Evolutionary conservation across 768 basidiomycete species (phyloP), one percentile per base, ranked within the genome.

Genomic region (Hygrophoropsis aurantiaca): DNA sequence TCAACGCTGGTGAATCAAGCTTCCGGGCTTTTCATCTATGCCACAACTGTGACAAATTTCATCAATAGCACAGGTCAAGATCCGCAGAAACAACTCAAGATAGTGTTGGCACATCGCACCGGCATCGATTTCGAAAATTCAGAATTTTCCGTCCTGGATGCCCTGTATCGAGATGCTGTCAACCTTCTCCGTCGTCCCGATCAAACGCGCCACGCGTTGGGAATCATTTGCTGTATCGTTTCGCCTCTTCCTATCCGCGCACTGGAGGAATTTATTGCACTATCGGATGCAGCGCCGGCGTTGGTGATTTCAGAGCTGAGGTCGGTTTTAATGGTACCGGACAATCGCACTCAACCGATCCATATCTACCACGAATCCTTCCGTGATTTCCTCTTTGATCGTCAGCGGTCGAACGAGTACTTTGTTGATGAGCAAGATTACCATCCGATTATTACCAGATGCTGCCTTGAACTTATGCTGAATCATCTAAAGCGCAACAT

Each of bases 41-140:
- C 64, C 20, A 53, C 58, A 8, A 64, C 64, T 2, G 56, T 65
- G 25, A 46, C 65, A 34, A 59, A 57, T 34, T 62, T 58, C 32
- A 47, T 64, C 9, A 46, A 49, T 16, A 40, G 43, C 35, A 41
- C 36, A 11, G 47, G 56, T 16, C 35, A 43, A 21, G 53, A 44
- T 9, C 56, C 57, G 8, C 38, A 34, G 20, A 8, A 21, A 16
- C 52, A 43, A 20, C 47, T 58, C n/a, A 40, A 44, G 46, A 20
- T 18, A 6, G 52, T 58, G 5, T 46, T 58, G 19, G 44, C n/a
- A 24, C 23, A 43, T n/a, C 18, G 43, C 10, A 25, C 39, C 5
- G 13, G 21, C 27, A 0, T 47, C 49, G 38, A 36, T 34, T 35
- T 32, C 18, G 34, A 45, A n/a, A 47, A 47, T n/a, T 39, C 38